These are phyloP conservation scores for Coffea canephora DNA, from an alignment of 257 asterid genomes.

Conservation along the genomic window DNA sequence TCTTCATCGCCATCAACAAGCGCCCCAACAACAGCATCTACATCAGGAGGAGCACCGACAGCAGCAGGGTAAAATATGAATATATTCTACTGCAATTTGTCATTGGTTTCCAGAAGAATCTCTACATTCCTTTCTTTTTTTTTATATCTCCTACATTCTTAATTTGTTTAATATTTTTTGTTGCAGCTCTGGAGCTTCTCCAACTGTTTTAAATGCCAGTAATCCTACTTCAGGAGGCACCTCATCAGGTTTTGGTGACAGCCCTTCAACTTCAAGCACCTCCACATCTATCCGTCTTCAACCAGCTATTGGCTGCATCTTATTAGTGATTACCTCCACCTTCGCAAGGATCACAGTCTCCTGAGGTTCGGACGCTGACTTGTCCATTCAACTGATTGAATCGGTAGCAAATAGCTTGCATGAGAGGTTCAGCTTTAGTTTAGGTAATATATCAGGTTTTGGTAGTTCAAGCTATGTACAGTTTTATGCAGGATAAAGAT, in stretches of 20 bases:
- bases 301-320: slow-evolving; percentile 43
- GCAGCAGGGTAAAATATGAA: slow-evolving; percentile 38
- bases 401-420: slow-evolving; percentile 3
- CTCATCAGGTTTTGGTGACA: slow-evolving; percentile 45
- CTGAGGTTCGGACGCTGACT: slow-evolving; percentile 15
- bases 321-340: slow-evolving; percentile 29
- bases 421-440: slow-evolving; percentile 1
- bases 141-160: background rate
- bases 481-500: slow-evolving; percentile 14
- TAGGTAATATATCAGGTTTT: slow-evolving; percentile 16
- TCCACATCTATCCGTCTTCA: slow-evolving; percentile 35
- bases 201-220: slow-evolving; percentile 37
- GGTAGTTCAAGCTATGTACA: slow-evolving; percentile 29
- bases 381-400: background rate
- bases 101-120: background rate
- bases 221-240: slow-evolving; percentile 53
- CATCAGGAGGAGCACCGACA: slow-evolving; percentile 48
- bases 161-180: slow-evolving; percentile 4
- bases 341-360: slow-evolving; percentile 31
- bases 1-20: slow-evolving; percentile 35
- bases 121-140: too few relatives aligned
- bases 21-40: slow-evolving; percentile 31
- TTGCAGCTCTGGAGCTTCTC: slow-evolving; percentile 55
- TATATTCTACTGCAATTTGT: background rate
- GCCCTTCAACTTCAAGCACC: slow-evolving; percentile 33